Conservation (phyloP, 2,329 filamentous ascomycete genomes). For the Coniella vitis region DNA sequence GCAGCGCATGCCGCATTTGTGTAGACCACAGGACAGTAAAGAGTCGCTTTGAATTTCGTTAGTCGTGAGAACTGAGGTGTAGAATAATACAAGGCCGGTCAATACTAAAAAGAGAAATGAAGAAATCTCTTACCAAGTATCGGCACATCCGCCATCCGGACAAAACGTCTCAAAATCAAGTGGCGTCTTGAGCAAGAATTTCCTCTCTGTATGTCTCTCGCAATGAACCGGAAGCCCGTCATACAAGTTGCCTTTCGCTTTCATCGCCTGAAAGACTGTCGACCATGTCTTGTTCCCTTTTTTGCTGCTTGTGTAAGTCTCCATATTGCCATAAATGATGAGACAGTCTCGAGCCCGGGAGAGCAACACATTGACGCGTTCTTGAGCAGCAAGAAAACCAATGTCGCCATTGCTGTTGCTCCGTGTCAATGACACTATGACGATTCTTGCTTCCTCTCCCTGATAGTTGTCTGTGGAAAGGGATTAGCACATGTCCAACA, state of each 20-base stretch:
- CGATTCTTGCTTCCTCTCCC: slow-evolving; percentile 69
- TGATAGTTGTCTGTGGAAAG: slow-evolving; percentile 67
- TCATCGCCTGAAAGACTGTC: slow-evolving; percentile 50
- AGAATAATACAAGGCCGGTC: neutral
- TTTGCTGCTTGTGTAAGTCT: slow-evolving; percentile 55
- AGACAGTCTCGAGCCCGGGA: slow-evolving; percentile 59
- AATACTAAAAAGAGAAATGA: neutral
- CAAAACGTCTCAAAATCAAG: slow-evolving; percentile 55
- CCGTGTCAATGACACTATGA: slow-evolving; percentile 60
- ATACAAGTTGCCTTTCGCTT: slow-evolving; percentile 42
- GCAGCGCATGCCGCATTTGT: slow-evolving; percentile 54
- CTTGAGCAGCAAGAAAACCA: slow-evolving; percentile 60
- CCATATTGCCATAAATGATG: slow-evolving; percentile 63
- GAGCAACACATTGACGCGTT: slow-evolving; percentile 64
- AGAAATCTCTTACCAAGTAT: slow-evolving; percentile 56
- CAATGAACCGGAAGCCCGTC: slow-evolving; percentile 57
- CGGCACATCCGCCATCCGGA: slow-evolving; percentile 63
- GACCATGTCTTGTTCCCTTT: slow-evolving; percentile 53
- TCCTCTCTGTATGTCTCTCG: slow-evolving; percentile 48
- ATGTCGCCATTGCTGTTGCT: slow-evolving; percentile 60
- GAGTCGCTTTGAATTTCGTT: slow-evolving; percentile 31
- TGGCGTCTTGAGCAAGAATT: slow-evolving; percentile 37
- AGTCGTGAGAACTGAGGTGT: neutral
- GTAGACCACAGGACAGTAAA: slow-evolving; percentile 48
- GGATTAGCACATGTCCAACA: neutral